Conservation (phyloP, 805 yeast genomes). For the Starmera quercuum region DNA sequence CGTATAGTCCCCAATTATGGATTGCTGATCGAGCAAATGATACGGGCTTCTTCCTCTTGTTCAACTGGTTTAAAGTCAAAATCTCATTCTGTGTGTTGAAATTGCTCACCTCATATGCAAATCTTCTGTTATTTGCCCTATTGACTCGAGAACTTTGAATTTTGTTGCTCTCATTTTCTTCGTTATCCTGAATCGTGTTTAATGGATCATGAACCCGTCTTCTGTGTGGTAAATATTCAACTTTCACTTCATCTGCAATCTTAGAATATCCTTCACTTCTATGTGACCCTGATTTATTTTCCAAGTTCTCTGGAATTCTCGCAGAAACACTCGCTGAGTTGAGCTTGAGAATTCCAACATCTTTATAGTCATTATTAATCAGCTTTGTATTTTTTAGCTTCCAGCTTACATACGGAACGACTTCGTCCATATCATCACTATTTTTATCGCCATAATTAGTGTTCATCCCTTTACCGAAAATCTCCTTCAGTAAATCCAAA, state of each 20-base stretch:
- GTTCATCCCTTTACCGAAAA: constrained; percentile 25
- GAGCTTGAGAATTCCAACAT: constrained; percentile 12
- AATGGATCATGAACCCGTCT: constrained; percentile 61
- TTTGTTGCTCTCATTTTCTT: constrained; percentile 35
- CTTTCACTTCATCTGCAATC: constrained; percentile 65
- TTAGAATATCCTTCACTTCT: constrained; percentile 68
- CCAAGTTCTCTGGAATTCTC: constrained; percentile 19
- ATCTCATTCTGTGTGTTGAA: constrained; percentile 79
- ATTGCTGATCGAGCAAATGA: constrained; percentile 96
- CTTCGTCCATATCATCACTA: constrained; percentile 3
- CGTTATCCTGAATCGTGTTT: constrained; percentile 64
- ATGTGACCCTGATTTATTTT: constrained; percentile 50
- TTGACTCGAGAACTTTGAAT: constrained; percentile 74
- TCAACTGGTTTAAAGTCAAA: constrained; percentile 75
- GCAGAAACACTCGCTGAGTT: constrained; percentile 13
- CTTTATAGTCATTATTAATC: constrained; percentile 18
- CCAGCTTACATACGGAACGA: constrained; percentile 63
- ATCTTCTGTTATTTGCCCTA: constrained; percentile 79
- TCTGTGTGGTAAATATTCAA: constrained; percentile 77
- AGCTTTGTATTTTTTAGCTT: constrained; percentile 30
- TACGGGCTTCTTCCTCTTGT: constrained; percentile 87
- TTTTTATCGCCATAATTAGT: not conserved
- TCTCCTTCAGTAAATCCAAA: constrained; percentile 39
- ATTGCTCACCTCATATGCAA: constrained; percentile 83
- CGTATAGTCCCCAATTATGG: constrained; percentile 97